Conservation (phyloP, 495 filamentous ascomycete species). For the Hyphodiscus hymeniophilus region DNA sequence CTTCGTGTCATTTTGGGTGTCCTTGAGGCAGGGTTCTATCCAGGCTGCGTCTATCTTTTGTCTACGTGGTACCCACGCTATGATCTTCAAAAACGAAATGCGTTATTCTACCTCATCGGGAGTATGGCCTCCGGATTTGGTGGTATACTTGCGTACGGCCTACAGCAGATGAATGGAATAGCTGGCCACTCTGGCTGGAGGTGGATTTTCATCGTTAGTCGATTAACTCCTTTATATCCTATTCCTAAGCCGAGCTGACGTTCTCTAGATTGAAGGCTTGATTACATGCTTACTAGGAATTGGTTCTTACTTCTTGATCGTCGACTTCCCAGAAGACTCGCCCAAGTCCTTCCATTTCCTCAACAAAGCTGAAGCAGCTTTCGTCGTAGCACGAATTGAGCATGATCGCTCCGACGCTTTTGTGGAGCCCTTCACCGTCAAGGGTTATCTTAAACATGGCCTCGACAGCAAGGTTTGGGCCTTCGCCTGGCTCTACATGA, state of each 20-base stretch:
- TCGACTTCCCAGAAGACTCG: conserved; percentile 50
- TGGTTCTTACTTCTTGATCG: conserved; percentile 42
- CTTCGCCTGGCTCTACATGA: conserved; percentile 26
- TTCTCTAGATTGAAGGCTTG: conserved; percentile 51
- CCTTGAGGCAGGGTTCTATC: conserved; percentile 62
- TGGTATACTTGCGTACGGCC: conserved; percentile 56
- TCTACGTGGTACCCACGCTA: conserved; percentile 58
- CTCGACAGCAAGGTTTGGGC: conserved; percentile 53
- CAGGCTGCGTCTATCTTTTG: conserved; percentile 53
- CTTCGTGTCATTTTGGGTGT: conserved; percentile 52
- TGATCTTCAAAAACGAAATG: conserved; percentile 57
- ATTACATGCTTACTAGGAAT: conserved; percentile 53
- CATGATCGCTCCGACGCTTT: conserved; percentile 49
- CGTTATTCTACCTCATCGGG: conserved; percentile 56
- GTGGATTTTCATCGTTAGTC: conserved; percentile 42
- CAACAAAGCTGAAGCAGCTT: conserved; percentile 41
- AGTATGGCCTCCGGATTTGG: conserved; percentile 51
- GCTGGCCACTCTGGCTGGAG: conserved; percentile 48
- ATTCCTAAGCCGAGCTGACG: conserved; percentile 33
- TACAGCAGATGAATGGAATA: conserved; percentile 49
- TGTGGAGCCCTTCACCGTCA: conserved; percentile 38
- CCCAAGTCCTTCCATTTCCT: conserved; percentile 47
- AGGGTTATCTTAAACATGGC: conserved; percentile 41
- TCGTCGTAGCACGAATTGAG: conserved; percentile 49
- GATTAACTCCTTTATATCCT: too few relatives aligned